Evolutionary conservation across 2,329 filamentous ascomycete species (phyloP), one percentile per base, ranked within the genome.

Genomic region (Graphilbum fragrans): DNA sequence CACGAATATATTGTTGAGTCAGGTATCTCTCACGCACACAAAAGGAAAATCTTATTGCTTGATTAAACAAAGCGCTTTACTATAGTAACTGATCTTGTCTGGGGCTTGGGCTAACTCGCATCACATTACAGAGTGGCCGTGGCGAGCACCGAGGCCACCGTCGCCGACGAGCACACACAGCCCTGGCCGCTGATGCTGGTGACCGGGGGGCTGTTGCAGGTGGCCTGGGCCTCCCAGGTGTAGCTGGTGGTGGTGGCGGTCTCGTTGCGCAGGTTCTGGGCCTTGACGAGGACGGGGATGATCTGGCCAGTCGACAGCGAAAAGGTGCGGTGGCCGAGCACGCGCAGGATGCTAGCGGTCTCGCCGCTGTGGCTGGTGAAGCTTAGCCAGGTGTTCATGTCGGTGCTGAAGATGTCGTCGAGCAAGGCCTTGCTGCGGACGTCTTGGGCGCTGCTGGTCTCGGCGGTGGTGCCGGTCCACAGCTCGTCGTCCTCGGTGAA

Each of bases 271-370:
- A 62, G 43, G 35, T 62, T 69, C n/a, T n/a, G n/a, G 1, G 72
- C 77, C 57, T 72, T 75, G 27, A 85, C 71, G 1, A 85, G 64
- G 3, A 81, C 76, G 0, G 80, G 79, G 22, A 85, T 79, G 8
- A 80, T 70, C 43, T 77, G 71, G 9, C 81, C 80, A 0, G 81
- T 86, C n/a, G 63, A 64, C 12, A 85, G 61, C 3, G 61, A 56
- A 53, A 84, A 85, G 3, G 58, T 48, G n/a, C 70, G 67, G 51
- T 85, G 80, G 39, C 70, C 69, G 18, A 51, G 42, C 11, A 47
- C 49, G 34, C 38, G 36, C 38, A 49, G 39, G 20, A 76, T 57
- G 41, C 60, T 64, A 11, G 52, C 52, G 49, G 77, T 76, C 51
- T 74, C 67, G 6, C 76, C 77, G 18, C 67, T 71, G 57, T 81